These are phyloP conservation scores for Didymella arachidicola DNA, from an alignment of 2,329 filamentous ascomycete genomes.

Conservation along the genomic window DNA sequence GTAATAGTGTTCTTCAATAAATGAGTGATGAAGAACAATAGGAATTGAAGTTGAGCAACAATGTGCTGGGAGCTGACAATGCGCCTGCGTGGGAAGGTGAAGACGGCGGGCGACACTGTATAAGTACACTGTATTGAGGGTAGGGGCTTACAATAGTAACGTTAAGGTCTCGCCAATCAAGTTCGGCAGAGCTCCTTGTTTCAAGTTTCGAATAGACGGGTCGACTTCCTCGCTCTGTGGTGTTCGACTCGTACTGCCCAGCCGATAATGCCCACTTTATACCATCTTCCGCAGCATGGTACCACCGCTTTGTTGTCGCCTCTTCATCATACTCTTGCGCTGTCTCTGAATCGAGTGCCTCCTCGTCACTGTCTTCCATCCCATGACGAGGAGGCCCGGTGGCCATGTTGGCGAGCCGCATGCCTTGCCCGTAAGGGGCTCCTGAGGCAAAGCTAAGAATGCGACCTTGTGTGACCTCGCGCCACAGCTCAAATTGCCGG, in stretches of 20 bases:
- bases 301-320: conserved; percentile 32
- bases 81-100: conserved; percentile 44
- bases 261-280: conserved; percentile 43
- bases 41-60: conserved; percentile 38
- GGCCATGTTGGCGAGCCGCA: conserved; percentile 37
- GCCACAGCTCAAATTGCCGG: conserved; percentile 34
- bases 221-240: conserved; percentile 40
- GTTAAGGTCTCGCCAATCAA: conserved; percentile 37
- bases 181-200: conserved; percentile 45
- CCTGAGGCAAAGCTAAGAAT: conserved; percentile 36
- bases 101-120: conserved; percentile 37
- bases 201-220: conserved; percentile 44
- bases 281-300: conserved; percentile 32
- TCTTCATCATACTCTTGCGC: conserved; percentile 29
- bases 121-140: conserved; percentile 38
- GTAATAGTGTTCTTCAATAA: conserved; percentile 30
- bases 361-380: conserved; percentile 38
- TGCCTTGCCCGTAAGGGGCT: conserved; percentile 31
- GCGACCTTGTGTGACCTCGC: conserved; percentile 37
- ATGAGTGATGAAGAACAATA: conserved; percentile 47
- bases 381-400: conserved; percentile 32
- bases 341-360: conserved; percentile 29
- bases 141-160: conserved; percentile 42
- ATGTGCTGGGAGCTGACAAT: conserved; percentile 38
- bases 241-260: conserved; percentile 30